Conservation (phyloP, 1,284 basidiomycete genomes). For the Rhodotorula mucilaginosa region DNA sequence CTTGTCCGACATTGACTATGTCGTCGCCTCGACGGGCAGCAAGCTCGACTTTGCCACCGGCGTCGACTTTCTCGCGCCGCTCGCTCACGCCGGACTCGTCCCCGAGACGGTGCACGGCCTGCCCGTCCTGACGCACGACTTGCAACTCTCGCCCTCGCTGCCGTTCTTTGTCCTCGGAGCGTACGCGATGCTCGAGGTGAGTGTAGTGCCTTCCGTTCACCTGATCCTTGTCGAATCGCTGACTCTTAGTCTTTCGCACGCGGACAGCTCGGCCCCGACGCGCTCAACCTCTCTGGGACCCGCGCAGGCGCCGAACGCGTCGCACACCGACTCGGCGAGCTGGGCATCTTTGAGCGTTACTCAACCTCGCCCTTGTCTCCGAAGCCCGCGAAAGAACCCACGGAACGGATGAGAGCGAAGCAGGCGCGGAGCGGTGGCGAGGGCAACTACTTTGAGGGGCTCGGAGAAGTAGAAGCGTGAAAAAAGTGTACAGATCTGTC, state of each 20-base stretch:
- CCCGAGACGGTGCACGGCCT: conserved; percentile 45
- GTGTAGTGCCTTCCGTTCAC: background rate
- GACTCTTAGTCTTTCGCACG: background rate
- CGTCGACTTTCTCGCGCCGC: conserved; percentile 42
- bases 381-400: background rate
- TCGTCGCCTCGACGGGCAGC: conserved; percentile 47
- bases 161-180: conserved; percentile 49
- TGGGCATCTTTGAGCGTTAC: conserved; percentile 26
- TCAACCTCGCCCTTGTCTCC: background rate
- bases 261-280: conserved; percentile 47
- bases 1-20: conserved; percentile 35
- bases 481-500: too few relatives aligned
- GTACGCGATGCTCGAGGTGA: conserved; percentile 41
- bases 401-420: conserved; percentile 14
- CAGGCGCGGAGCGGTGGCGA: conserved; percentile 18
- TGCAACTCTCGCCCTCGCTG: conserved; percentile 44
- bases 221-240: too few relatives aligned
- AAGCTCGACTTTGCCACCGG: conserved; percentile 26
- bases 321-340: conserved; percentile 41
- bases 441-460: conserved; percentile 25
- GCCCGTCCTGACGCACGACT: conserved; percentile 46
- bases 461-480: conserved; percentile 17
- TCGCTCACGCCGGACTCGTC: conserved; percentile 37
- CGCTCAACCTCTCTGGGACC: conserved; percentile 49
- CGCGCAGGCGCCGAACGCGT: conserved; percentile 50